Base-by-base conservation (phyloP, 176 grass and related monocot genomes). In the Oryza australiensis region DNA sequence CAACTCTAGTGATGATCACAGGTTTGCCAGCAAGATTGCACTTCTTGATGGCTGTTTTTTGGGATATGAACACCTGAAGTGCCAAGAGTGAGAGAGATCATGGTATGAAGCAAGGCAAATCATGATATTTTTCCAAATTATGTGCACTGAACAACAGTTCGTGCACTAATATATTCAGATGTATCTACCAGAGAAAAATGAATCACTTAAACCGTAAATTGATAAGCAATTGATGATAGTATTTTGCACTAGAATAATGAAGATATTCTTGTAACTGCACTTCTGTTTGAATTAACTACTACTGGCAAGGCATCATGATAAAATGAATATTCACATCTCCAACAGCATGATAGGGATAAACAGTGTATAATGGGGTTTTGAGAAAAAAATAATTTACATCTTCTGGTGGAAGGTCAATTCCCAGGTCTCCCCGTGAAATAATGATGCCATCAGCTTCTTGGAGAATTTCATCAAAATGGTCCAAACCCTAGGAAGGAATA, bases 381-480 rank as follows among this genome's bases (percentile, higher is more conserved):
- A 53, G 68, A 12, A 62, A 70, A 48, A 65, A 74, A 60, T 59
- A 76, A 79, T 82, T 77, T 90, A 98, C 92, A 71, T 89, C 92
- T 79, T 98, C 88, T 63, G 95, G 95, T 73, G 92, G 95, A 78
- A 98, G 95, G 73, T 98, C 95, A 43, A 98, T 91, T 82, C 92
- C 95, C 26, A 98, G 62, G 55, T 95, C 78, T 76, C 95, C 95
- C 82, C 92, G 78, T 80, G 92, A 91, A 82, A 95, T 84, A 81
- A 98, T 93, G 74, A 98, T 86, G 64, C 90, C 90, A 85, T 98
- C 92, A 2, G 96, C 90, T 81, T 93, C 92, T 89, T 95, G 23
- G 46, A 98, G 92, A 91, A 98, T 98, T 62, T 95, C 96, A 91
- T 98, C 88, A 90, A 95, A 95, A 90, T 95, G 90, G 28, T 95